Evolutionary conservation across 352 stramenopile genomes (phyloP).

Genomic region (Globisporangium lucens): DNA sequence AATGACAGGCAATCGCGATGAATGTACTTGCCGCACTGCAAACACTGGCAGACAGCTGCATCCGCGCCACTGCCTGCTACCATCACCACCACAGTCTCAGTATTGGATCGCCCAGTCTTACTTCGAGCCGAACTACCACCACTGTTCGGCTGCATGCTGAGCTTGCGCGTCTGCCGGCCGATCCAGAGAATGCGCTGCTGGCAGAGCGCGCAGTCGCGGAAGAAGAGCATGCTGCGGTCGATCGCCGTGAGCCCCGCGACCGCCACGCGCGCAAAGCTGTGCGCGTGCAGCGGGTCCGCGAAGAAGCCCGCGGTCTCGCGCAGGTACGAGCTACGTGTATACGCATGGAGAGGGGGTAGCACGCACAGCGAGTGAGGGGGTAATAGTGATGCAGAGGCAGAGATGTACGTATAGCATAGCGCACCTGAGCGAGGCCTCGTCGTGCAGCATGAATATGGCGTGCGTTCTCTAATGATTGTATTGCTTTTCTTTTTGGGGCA

Average conservation of each 20-base stretch:
- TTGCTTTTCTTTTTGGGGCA: background rate
- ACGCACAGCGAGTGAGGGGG: background rate
- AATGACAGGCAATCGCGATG: constrained; percentile 56
- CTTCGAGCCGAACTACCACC: background rate
- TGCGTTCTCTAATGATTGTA: background rate
- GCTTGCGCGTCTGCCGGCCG: constrained; percentile 10
- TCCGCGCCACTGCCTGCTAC: background rate
- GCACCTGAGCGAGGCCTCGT: constrained; percentile 22
- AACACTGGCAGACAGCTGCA: constrained; percentile 45
- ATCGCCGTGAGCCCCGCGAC: constrained; percentile 34
- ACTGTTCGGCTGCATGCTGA: background rate
- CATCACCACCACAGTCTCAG: background rate
- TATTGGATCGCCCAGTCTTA: background rate
- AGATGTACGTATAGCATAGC: background rate
- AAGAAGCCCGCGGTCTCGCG: constrained; percentile 34
- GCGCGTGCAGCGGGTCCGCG: constrained; percentile 49
- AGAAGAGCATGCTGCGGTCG: constrained; percentile 59
- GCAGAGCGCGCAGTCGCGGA: constrained; percentile 58
- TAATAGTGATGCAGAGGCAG: background rate
- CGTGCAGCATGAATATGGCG: background rate
- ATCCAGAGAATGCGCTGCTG: constrained; percentile 44
- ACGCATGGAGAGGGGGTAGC: background rate
- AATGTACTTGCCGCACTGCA: constrained; percentile 45
- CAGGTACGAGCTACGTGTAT: constrained; percentile 34
- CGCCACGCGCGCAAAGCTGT: constrained; percentile 48